Conservation (phyloP, 192 early-diverging fungal genomes). For the Umbelopsis sp. region DNA sequence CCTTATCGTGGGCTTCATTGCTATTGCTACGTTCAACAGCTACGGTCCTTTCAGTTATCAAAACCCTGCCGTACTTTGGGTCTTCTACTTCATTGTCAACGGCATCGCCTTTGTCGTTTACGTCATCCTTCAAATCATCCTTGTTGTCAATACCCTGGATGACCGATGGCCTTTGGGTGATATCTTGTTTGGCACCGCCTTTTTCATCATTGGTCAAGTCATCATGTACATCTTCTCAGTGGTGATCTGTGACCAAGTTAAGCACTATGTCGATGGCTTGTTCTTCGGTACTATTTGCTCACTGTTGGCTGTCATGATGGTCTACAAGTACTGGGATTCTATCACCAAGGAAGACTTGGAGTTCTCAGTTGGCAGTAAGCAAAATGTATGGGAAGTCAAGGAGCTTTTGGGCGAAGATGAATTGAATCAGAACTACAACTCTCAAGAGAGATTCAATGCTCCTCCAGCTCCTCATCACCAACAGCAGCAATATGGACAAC, state of each 20-base stretch:
- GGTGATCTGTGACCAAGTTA: constrained; percentile 83
- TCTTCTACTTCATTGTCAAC: constrained; percentile 88
- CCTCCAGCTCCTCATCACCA: constrained; percentile 32
- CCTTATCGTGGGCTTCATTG: constrained; percentile 73
- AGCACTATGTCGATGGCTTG: constrained; percentile 96
- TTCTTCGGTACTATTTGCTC: constrained; percentile 94
- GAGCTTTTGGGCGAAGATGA: constrained; percentile 64
- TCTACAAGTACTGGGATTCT: constrained; percentile 99
- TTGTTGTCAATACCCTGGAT: constrained; percentile 94
- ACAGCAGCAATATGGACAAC: constrained; percentile 36
- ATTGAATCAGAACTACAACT: constrained; percentile 31
- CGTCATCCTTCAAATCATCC: constrained; percentile 86
- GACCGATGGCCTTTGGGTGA: constrained; percentile 97
- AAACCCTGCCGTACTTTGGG: constrained; percentile 76
- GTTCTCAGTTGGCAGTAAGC: constrained; percentile 79
- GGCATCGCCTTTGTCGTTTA: constrained; percentile 83
- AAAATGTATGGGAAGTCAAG: constrained; percentile 84
- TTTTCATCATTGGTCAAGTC: constrained; percentile 87
- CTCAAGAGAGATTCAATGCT: constrained; percentile 24
- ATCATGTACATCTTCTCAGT: constrained; percentile 80
- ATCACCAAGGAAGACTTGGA: constrained; percentile 99
- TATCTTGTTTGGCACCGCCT: constrained; percentile 85
- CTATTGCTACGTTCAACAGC: constrained; percentile 81
- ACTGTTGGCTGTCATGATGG: constrained; percentile 96
- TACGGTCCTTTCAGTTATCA: constrained; percentile 61